Evolutionary conservation across 257 asterid species (phyloP), one percentile per base, ranked within the genome.

Genomic region (Penstemon eatonii): DNA sequence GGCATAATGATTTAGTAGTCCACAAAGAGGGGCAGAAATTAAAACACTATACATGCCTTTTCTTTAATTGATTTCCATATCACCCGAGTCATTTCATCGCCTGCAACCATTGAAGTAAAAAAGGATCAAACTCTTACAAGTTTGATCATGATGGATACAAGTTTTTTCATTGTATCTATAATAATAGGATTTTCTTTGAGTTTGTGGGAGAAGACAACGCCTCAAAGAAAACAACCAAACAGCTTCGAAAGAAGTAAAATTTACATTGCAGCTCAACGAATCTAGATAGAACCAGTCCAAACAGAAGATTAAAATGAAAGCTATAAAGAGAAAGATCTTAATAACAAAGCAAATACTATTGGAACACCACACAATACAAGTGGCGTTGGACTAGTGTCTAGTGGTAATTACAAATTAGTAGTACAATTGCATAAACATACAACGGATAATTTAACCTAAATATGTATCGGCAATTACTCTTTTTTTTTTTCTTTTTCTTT

Each of bases 31-130:
- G 49, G 54, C 6, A 57, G 12, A 15, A 52, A 18, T 18, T 12
- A 11, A 49, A 66, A 5, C 56, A 37, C 56, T 8, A 62, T 13
- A 46, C 56, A 25, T 68, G 67, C 90, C 88, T 85, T 85, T 47
- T 85, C 86, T 60, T 85, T 85, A 57, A 85, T 85, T 36, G 60
- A 59, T 61, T 68, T 82, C 90, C 90, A 85, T 72, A 85, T 82
- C 58, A 85, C 86, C 13, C 86, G 83, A 60, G 90, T 85, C 90
- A 85, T 85, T 78, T 85, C 90, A 73, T 85, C 90, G 57, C 90
- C 90, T 85, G 80, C 76, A 74, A 7, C 51, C 56, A 67, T 65
- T 57, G n/a, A 40, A 54, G 55, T 72, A 61, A 56, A n/a, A 5
- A 62, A 1, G 6, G 6, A 44, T 64, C 52, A 25, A 41, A 12